Conservation (phyloP, 768 basidiomycete genomes). For the Auriscalpium microsporum region DNA sequence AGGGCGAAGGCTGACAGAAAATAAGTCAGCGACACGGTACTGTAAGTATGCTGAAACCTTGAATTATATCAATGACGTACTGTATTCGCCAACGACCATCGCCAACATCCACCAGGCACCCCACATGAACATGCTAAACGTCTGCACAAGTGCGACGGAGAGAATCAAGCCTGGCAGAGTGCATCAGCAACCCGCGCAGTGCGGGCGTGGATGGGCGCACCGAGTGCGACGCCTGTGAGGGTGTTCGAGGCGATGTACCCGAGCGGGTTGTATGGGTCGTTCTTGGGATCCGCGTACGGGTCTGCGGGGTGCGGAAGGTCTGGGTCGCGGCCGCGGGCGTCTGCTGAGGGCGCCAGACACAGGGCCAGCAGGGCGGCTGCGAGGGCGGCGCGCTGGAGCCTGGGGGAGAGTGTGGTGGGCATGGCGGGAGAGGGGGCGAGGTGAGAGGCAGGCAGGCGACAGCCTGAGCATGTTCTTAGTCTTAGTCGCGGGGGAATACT, state of each 20-base stretch:
- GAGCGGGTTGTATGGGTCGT: constrained; percentile 47
- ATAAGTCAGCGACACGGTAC: neutral
- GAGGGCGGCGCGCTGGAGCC: neutral
- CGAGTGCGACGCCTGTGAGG: constrained; percentile 40
- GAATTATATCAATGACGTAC: constrained; percentile 23
- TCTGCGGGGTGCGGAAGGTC: constrained; percentile 16
- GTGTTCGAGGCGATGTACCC: constrained; percentile 49
- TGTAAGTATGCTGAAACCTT: no score
- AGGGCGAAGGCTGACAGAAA: constrained; percentile 39
- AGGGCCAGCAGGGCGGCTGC: neutral
- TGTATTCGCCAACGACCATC: constrained; percentile 54
- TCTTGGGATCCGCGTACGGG: constrained; percentile 39
- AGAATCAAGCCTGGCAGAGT: constrained; percentile 1
- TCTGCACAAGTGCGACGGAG: neutral
- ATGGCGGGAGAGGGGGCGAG: neutral
- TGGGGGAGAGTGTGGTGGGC: neutral
- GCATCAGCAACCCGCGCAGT: neutral
- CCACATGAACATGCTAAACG: constrained; percentile 10
- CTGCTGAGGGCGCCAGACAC: neutral
- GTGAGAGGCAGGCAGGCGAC: neutral
- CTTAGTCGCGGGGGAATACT: no score
- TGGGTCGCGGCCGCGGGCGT: neutral
- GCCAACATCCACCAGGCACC: constrained; percentile 15
- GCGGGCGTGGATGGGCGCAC: constrained; percentile 19
- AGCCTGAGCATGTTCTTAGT: no score